Evolutionary conservation across 768 basidiomycete genomes (phyloP).

Genomic region (Cantharellus anzutake): DNA sequence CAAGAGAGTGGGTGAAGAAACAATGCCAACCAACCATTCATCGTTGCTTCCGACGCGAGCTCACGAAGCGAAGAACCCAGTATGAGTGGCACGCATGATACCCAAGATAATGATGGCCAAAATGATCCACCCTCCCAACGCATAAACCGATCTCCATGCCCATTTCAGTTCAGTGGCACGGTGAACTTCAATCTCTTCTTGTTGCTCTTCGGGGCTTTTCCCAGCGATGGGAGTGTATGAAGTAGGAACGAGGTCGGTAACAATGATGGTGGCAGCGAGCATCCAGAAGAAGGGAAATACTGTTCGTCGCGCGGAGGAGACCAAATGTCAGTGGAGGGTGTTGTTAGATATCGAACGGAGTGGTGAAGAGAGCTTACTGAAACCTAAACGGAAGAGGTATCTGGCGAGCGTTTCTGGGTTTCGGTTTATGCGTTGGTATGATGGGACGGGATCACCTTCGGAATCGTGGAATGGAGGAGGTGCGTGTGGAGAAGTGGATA

Average conservation of each 20-base stretch:
- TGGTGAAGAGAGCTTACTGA: neutral
- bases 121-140: neutral
- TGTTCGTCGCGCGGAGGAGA: neutral
- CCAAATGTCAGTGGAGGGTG: too few species aligned
- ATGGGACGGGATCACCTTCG: neutral
- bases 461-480: too few species aligned
- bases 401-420: slow-evolving; percentile 3
- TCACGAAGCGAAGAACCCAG: too few species aligned
- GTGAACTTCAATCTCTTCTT: slow-evolving; percentile 4
- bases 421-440: neutral
- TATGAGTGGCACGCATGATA: too few species aligned
- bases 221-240: neutral
- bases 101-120: too few species aligned
- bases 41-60: too few species aligned
- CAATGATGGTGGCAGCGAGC: slow-evolving; percentile 5
- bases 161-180: slow-evolving; percentile 6
- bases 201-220: slow-evolving; percentile 6
- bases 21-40: too few species aligned
- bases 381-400: slow-evolving; percentile 7
- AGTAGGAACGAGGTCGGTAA: slow-evolving; percentile 1
- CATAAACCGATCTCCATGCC: slow-evolving; percentile 3
- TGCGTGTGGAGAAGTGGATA: too few species aligned
- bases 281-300: slow-evolving; percentile 8
- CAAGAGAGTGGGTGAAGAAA: too few species aligned
- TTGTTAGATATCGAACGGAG: too few species aligned